phyloP scores from a whole-genome alignment of 805 yeast genomes.

The Candida coquimbonensis region DNA sequence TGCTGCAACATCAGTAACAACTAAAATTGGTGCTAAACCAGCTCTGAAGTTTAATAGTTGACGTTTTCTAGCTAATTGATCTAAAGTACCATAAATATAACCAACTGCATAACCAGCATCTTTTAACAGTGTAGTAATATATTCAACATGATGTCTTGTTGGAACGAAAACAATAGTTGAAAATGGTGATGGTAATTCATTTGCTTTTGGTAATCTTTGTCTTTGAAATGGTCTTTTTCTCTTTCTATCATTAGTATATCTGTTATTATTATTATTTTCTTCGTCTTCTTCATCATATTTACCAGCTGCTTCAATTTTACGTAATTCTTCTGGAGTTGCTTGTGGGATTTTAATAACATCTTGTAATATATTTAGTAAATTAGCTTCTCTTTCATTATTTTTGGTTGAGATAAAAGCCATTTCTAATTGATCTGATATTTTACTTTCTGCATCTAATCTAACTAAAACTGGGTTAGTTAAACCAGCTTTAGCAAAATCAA shows the following conservation, averaged over 20 bases:
- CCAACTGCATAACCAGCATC: constrained; percentile 83
- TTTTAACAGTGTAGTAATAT: constrained; percentile 60
- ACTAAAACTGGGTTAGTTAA: constrained; percentile 86
- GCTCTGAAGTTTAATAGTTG: constrained; percentile 80
- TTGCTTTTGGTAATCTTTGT: constrained; percentile 67
- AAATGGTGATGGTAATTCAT: constrained; percentile 72
- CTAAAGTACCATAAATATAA: constrained; percentile 88
- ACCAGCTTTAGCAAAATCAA: constrained; percentile 97
- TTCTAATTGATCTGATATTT: constrained; percentile 83
- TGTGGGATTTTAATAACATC: constrained; percentile 79
- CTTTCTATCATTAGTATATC: constrained; percentile 2
- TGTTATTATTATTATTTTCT: constrained; percentile 33
- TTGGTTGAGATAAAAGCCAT: constrained; percentile 82
- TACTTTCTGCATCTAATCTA: constrained; percentile 86
- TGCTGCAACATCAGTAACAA: constrained; percentile 97
- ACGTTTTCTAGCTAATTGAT: constrained; percentile 88
- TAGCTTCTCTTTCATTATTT: constrained; percentile 84
- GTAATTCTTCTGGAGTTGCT: constrained; percentile 63
- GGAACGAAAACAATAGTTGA: constrained; percentile 95
- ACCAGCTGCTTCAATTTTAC: constrained; percentile 42
- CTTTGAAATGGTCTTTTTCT: constrained; percentile 35
- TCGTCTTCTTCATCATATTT: constrained; percentile 37
- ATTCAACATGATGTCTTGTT: constrained; percentile 97
- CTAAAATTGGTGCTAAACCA: constrained; percentile 79
- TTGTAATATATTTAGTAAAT: constrained; percentile 66